Conservation (phyloP, 75 land plant species). For the Pinus taeda region DNA sequence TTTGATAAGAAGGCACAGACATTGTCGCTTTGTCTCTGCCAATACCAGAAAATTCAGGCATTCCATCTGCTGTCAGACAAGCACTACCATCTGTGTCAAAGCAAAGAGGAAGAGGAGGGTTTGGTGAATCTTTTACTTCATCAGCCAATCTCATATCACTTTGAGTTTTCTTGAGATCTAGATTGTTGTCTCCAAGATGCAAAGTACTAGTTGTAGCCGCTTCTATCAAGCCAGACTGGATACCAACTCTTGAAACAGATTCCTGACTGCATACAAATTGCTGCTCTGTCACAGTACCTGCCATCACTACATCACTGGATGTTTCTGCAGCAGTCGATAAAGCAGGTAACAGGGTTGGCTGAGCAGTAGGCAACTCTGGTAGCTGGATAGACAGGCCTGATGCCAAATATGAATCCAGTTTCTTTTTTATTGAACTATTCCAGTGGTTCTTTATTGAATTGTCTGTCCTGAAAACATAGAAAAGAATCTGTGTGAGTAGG, state of each 20-base stretch:
- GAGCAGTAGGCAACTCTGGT: constrained; percentile 3
- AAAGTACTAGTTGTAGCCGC: not conserved
- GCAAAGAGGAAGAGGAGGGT: not conserved
- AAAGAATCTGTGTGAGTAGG: not conserved
- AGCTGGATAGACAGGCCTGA: constrained; percentile 15
- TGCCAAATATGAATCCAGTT: constrained; percentile 49
- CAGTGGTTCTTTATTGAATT: constrained; percentile 95
- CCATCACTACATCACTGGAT: constrained; percentile 5
- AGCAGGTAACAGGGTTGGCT: not conserved
- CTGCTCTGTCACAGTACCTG: constrained; percentile 3
- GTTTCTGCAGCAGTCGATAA: constrained; percentile 6
- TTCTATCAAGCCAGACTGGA: not conserved
- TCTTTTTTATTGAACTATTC: constrained; percentile 95
- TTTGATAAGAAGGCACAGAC: not conserved
- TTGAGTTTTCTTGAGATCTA: not conserved
- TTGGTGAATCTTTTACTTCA: not conserved
- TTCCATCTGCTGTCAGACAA: not conserved
- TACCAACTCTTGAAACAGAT: constrained; percentile 10
- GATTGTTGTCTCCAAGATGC: not conserved
- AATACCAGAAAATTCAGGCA: constrained; percentile 2
- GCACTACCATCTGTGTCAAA: not conserved
- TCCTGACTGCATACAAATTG: constrained; percentile 9
- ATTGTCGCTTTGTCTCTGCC: not conserved
- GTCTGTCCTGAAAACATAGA: constrained; percentile 62
- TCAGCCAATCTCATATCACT: not conserved